A percentile compares a stretch with the other conserved stretches of the same genome.
These are phyloP conservation scores for Venturia asperata DNA, from an alignment of 2,329 filamentous ascomycete genomes.

Conservation along the genomic window DNA sequence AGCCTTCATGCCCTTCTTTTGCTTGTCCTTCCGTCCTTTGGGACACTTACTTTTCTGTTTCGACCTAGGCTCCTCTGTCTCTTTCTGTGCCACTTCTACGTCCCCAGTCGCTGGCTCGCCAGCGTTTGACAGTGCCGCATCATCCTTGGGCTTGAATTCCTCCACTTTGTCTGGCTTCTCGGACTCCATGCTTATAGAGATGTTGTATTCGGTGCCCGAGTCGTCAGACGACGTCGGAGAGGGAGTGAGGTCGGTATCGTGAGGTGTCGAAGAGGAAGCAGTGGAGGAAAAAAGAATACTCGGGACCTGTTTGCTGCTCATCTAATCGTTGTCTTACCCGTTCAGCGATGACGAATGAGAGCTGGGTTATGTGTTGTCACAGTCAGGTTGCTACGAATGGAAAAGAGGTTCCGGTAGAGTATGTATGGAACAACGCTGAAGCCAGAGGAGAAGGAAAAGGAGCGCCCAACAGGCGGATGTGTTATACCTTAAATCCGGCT, in stretches of 20 bases:
- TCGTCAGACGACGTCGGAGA: conserved; percentile 26
- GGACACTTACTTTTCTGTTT: conserved; percentile 11
- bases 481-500: neutral
- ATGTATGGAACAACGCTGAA: neutral
- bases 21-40: conserved; percentile 12
- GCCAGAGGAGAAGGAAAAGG: neutral
- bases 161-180: neutral
- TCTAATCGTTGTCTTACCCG: conserved; percentile 10
- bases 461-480: neutral
- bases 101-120: conserved; percentile 15
- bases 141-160: conserved; percentile 2
- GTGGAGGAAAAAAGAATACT: conserved; percentile 1
- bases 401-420: neutral
- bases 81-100: conserved; percentile 19
- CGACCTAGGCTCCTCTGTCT: neutral
- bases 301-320: conserved; percentile 6
- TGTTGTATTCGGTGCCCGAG: conserved; percentile 21
- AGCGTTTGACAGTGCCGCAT: neutral
- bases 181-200: conserved; percentile 18
- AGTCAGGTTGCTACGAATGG: neutral
- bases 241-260: conserved; percentile 22
- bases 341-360: neutral
- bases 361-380: neutral
- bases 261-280: conserved; percentile 2
- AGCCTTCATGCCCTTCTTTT: conserved; percentile 8